A percentile compares a stretch with the other conserved stretches of the same genome.
Evolutionary conservation across 495 filamentous ascomycete genomes (phyloP).

Genomic region (Penicillium nucicola): DNA sequence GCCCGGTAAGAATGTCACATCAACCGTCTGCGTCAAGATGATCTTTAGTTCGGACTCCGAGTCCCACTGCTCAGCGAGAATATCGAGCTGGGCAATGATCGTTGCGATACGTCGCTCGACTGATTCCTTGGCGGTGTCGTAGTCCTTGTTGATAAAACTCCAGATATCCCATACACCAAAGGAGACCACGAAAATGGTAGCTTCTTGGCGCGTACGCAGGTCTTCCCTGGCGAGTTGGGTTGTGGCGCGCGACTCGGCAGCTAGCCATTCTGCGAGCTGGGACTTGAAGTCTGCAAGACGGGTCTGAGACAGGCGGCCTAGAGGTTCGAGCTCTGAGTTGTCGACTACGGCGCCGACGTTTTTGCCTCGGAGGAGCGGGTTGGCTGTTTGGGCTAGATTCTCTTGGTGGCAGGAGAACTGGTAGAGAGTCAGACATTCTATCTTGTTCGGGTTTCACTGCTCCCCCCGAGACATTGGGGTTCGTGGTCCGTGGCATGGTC

Average conservation of each 20-base stretch:
- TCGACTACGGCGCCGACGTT: conserved; percentile 43
- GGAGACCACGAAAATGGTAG: conserved; percentile 39
- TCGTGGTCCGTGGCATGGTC: neutral
- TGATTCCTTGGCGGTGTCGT: conserved; percentile 29
- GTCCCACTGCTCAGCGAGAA: conserved; percentile 36
- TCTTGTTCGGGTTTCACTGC: neutral
- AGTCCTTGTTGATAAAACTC: conserved; percentile 38
- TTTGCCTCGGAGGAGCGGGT: conserved; percentile 21
- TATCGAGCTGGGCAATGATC: conserved; percentile 42
- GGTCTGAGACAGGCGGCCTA: conserved; percentile 25
- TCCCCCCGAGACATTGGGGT: too few relatives aligned
- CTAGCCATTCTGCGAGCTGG: conserved; percentile 41
- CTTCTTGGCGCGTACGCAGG: conserved; percentile 24
- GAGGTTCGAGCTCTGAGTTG: conserved; percentile 27
- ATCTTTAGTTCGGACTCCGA: conserved; percentile 38
- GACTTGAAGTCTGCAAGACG: conserved; percentile 39
- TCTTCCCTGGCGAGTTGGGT: conserved; percentile 20
- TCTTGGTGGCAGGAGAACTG: conserved; percentile 46
- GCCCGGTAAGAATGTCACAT: conserved; percentile 51
- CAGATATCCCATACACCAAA: conserved; percentile 54
- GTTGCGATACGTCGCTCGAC: conserved; percentile 41
- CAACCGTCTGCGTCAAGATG: conserved; percentile 46
- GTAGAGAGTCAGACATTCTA: neutral
- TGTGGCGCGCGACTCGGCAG: conserved; percentile 24
- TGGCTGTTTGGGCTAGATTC: conserved; percentile 40